Percentiles rank a stretch among this genome's conserved stretches.
phyloP scores from a whole-genome alignment of 1,284 basidiomycete species.

The Malassezia sp. region DNA sequence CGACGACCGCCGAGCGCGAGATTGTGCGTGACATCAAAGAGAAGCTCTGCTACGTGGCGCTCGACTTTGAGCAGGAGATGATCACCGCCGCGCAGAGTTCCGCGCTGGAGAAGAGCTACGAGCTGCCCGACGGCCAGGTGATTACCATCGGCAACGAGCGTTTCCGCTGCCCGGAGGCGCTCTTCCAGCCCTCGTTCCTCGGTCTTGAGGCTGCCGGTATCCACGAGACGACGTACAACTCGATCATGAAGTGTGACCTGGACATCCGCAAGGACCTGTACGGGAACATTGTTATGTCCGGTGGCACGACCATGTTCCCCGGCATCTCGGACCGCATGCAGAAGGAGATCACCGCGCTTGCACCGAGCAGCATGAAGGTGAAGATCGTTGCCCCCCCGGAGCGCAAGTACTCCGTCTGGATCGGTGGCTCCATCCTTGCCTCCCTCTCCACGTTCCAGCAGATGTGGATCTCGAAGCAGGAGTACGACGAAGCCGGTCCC shows the following conservation, averaged over 20 bases:
- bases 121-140: conserved; percentile 89
- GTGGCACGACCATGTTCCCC: conserved; percentile 94
- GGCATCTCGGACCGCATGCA: conserved; percentile 95
- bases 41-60: conserved; percentile 92
- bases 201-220: conserved; percentile 88
- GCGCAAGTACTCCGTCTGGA: conserved; percentile 69
- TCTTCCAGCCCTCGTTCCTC: conserved; percentile 90
- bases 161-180: conserved; percentile 92
- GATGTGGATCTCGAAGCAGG: conserved; percentile 78
- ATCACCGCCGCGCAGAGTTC: conserved; percentile 84
- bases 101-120: conserved; percentile 86
- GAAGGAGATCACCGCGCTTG: conserved; percentile 82
- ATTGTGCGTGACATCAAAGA: conserved; percentile 97
- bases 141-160: conserved; percentile 94
- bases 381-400: conserved; percentile 46
- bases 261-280: conserved; percentile 67
- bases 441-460: conserved; percentile 91
- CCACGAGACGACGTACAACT: conserved; percentile 90
- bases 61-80: conserved; percentile 93
- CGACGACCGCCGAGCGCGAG: conserved; percentile 81
- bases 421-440: conserved; percentile 92
- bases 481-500: conserved; percentile 47
- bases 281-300: conserved; percentile 85
- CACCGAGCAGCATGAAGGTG: conserved; percentile 76
- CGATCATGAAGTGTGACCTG: conserved; percentile 61